These are phyloP conservation scores for Coemansia sp. DNA, from an alignment of 192 early-diverging fungal species.

Conservation along the genomic window DNA sequence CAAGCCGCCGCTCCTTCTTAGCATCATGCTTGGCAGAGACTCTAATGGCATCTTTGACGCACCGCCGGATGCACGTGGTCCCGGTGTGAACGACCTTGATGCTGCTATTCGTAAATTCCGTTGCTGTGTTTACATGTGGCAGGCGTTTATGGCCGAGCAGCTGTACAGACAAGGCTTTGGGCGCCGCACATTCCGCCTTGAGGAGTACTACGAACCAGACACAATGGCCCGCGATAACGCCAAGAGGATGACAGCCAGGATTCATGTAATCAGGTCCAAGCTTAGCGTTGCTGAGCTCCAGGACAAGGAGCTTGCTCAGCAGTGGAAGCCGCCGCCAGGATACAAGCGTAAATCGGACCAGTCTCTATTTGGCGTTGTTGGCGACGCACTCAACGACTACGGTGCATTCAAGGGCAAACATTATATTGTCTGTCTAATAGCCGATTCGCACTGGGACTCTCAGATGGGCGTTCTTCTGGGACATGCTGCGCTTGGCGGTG, in stretches of 20 bases:
- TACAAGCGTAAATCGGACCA: conserved; percentile 40
- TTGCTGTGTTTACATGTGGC: conserved; percentile 69
- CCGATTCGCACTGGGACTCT: conserved; percentile 64
- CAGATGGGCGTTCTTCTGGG: conserved; percentile 54
- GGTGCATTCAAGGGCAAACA: conserved; percentile 42
- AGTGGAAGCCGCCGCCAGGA: conserved; percentile 50
- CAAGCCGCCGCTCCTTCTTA: conserved; percentile 61
- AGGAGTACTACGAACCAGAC: conserved; percentile 59
- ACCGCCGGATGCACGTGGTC: conserved; percentile 55
- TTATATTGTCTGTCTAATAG: conserved; percentile 59
- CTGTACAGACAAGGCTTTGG: conserved; percentile 69
- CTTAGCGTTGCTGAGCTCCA: conserved; percentile 58
- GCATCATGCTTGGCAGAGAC: conserved; percentile 60
- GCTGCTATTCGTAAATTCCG: conserved; percentile 60
- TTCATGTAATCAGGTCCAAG: conserved; percentile 57
- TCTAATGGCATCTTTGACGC: conserved; percentile 62
- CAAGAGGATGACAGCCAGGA: conserved; percentile 57
- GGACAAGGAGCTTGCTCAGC: conserved; percentile 62
- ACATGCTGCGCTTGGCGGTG: conserved; percentile 68
- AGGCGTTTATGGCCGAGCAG: conserved; percentile 71
- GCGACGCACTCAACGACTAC: conserved; percentile 57
- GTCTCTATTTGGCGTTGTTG: conserved; percentile 55
- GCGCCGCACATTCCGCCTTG: conserved; percentile 65
- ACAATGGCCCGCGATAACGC: conserved; percentile 54
- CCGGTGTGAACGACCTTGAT: conserved; percentile 50